Evolutionary conservation across 495 filamentous ascomycete species (phyloP).

Genomic region (Immersiella caudata): DNA sequence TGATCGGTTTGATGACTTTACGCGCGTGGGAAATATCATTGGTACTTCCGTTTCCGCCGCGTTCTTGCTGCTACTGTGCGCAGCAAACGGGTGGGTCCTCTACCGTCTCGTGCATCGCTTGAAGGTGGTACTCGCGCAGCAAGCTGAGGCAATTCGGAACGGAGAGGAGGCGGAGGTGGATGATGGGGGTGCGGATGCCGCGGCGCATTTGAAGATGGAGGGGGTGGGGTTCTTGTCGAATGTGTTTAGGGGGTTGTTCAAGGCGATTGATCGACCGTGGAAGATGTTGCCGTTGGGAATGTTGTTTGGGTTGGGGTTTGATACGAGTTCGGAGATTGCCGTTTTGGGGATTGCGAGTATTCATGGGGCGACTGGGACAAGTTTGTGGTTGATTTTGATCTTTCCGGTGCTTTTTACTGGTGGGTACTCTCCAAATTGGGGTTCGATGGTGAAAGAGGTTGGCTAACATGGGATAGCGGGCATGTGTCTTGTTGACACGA

Average conservation of each 20-base stretch:
- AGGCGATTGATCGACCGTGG: constrained; percentile 87
- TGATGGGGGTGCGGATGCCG: constrained; percentile 45
- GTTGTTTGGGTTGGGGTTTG: constrained; percentile 92
- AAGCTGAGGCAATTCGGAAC: constrained; percentile 25
- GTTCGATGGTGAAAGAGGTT: background rate
- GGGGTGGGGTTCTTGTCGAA: constrained; percentile 74
- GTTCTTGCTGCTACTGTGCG: constrained; percentile 80
- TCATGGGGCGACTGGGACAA: constrained; percentile 80
- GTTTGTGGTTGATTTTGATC: constrained; percentile 91
- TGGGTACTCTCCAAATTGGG: constrained; percentile 39
- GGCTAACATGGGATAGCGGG: constrained; percentile 56
- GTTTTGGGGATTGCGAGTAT: constrained; percentile 87
- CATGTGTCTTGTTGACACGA: constrained; percentile 90
- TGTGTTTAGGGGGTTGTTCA: constrained; percentile 76
- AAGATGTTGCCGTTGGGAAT: constrained; percentile 96
- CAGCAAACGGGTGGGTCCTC: constrained; percentile 83
- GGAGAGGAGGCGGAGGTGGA: constrained; percentile 16
- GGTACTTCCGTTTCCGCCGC: constrained; percentile 80
- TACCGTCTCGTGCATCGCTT: constrained; percentile 72
- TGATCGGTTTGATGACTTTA: constrained; percentile 75
- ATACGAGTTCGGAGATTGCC: constrained; percentile 93
- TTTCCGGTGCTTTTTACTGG: constrained; percentile 90
- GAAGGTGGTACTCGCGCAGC: constrained; percentile 55
- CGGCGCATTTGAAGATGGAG: constrained; percentile 68
- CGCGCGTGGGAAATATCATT: constrained; percentile 82